Evolutionary conservation across 257 asterid genomes (phyloP).

Genomic region (Jacaranda copaia): DNA sequence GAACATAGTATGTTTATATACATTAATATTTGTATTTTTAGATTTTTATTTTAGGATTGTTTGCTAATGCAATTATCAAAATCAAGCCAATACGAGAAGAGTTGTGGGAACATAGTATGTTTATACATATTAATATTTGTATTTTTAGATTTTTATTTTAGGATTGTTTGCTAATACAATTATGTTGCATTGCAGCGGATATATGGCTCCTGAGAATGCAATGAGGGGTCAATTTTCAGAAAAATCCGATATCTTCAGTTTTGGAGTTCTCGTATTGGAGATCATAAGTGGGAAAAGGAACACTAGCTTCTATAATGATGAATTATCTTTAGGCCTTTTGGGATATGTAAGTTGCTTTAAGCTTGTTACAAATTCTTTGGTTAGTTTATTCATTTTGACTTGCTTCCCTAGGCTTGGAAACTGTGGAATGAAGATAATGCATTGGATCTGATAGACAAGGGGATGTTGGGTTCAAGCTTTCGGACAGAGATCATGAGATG

Average conservation of each 20-base stretch:
- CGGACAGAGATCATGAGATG: slow-evolving; percentile 14
- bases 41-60: no score
- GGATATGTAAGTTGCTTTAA: slow-evolving; percentile 24
- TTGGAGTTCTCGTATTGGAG: slow-evolving; percentile 39
- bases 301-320: slow-evolving; percentile 34
- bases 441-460: slow-evolving; percentile 20
- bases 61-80: not conserved
- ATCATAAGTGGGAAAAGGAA: slow-evolving; percentile 40
- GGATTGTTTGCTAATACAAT: no score
- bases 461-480: slow-evolving; percentile 8
- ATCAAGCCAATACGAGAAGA: slow-evolving; percentile 38
- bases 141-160: no score
- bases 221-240: slow-evolving; percentile 35
- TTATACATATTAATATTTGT: not conserved
- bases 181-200: slow-evolving; percentile 36
- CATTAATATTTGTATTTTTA: no score
- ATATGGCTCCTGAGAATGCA: slow-evolving; percentile 22
- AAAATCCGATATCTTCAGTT: slow-evolving; percentile 45
- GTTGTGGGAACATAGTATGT: slow-evolving; percentile 51
- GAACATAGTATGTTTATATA: slow-evolving; percentile 44
- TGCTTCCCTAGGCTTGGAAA: slow-evolving; percentile 21
- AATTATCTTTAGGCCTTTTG: slow-evolving; percentile 22
- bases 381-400: no score
- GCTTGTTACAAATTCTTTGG: no score
- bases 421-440: slow-evolving; percentile 32